These are phyloP conservation scores for Pelargonium citronellum DNA, from an alignment of 441 rosid genomes.

Conservation along the genomic window DNA sequence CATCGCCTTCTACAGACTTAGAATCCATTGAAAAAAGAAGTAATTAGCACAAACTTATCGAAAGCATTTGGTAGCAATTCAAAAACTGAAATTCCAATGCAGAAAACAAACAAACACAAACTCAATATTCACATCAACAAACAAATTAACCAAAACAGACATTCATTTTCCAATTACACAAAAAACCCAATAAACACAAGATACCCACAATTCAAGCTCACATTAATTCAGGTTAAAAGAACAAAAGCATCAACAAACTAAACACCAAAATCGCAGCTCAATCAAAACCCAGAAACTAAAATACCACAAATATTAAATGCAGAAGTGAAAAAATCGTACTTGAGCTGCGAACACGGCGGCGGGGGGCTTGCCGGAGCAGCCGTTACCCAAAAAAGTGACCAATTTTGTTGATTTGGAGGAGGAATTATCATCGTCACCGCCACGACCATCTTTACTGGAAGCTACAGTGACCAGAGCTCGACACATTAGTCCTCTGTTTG, in stretches of 20 bases:
- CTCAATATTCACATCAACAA: not conserved
- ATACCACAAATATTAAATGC: not conserved
- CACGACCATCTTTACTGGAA: constrained; percentile 12
- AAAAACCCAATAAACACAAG: not conserved
- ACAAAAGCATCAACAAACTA: not conserved
- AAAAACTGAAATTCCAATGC: too few species aligned
- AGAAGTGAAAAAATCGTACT: constrained; percentile 27
- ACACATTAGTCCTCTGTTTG: not conserved
- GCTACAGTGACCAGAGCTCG: constrained; percentile 23
- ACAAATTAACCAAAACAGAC: not conserved
- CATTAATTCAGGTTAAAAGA: too few species aligned
- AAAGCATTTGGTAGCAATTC: too few species aligned
- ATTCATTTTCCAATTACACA: not conserved
- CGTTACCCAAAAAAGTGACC: constrained; percentile 80
- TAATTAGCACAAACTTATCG: too few species aligned
- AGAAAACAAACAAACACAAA: not conserved
- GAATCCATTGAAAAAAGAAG: too few species aligned
- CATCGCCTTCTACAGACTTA: too few species aligned
- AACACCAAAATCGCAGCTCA: not conserved
- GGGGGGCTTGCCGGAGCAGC: constrained; percentile 89
- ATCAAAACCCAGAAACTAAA: not conserved
- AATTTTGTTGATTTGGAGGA: constrained; percentile 39
- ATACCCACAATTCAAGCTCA: not conserved
- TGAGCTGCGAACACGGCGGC: constrained; percentile 81
- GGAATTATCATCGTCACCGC: constrained; percentile 7